Evolutionary conservation across 805 yeast species (phyloP).

Genomic region (Vanderwaltozyma verrucispora): DNA sequence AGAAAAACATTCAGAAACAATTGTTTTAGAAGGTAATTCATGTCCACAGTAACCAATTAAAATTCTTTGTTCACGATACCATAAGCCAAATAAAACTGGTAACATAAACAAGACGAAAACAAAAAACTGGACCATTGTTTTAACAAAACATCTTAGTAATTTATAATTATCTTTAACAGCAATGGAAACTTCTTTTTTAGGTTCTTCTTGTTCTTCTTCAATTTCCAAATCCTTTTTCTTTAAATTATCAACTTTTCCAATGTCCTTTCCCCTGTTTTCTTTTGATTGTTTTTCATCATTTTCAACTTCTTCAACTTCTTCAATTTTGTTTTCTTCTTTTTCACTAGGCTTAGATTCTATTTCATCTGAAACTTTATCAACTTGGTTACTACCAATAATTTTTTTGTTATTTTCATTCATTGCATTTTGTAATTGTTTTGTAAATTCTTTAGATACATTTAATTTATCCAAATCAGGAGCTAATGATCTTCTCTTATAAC

Average conservation of each 20-base stretch:
- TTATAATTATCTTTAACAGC: not conserved
- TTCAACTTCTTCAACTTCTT: not conserved
- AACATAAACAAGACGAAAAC: constrained; percentile 30
- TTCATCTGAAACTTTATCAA: too few relatives aligned
- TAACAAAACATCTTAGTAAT: not conserved
- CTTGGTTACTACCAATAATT: not conserved
- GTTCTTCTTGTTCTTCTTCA: not conserved
- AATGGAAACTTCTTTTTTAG: too few relatives aligned
- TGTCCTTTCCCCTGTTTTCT: too few relatives aligned
- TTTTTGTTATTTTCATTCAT: constrained; percentile 4
- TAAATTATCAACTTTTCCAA: too few relatives aligned
- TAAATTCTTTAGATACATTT: constrained; percentile 29
- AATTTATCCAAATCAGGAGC: constrained; percentile 27
- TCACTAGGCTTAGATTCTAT: too few relatives aligned
- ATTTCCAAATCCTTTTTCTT: too few relatives aligned
- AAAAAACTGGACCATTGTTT: constrained; percentile 5
- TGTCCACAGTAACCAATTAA: constrained; percentile 69
- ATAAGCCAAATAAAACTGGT: constrained; percentile 34
- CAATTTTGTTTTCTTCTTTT: not conserved
- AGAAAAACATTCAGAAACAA: not conserved
- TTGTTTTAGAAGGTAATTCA: constrained; percentile 29
- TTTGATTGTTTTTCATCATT: too few relatives aligned
- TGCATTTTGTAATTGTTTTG: constrained; percentile 27
- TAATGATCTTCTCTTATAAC: constrained; percentile 7
- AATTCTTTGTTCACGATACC: constrained; percentile 57